Conservation (phyloP, 139 green algal species). For the Coccomyxa sp. region DNA sequence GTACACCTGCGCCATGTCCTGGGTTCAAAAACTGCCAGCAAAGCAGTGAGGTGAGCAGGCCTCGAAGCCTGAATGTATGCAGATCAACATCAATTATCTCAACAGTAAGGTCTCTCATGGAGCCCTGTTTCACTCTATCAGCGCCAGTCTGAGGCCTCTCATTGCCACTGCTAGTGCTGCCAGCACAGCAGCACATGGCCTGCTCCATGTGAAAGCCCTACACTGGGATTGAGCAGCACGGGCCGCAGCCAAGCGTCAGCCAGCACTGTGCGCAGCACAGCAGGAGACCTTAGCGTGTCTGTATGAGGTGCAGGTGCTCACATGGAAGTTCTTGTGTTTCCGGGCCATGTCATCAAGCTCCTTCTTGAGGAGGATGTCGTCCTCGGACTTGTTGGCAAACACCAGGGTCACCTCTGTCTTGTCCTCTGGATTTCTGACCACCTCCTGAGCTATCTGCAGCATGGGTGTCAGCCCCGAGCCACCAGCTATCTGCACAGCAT, state of each 20-base stretch:
- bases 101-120: background rate
- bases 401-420: conserved; percentile 63
- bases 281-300: background rate
- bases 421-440: conserved; percentile 72
- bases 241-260: background rate
- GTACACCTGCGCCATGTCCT: conserved; percentile 40
- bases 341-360: conserved; percentile 38
- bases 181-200: too few relatives aligned
- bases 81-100: background rate
- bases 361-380: conserved; percentile 87
- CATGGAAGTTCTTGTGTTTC: conserved; percentile 1
- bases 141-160: too few relatives aligned
- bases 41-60: background rate
- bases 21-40: background rate
- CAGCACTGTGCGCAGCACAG: background rate
- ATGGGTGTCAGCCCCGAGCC: conserved; percentile 95
- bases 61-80: background rate
- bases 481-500: conserved; percentile 67
- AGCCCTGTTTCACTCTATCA: too few relatives aligned
- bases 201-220: too few relatives aligned
- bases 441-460: conserved; percentile 64
- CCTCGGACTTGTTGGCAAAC: conserved; percentile 51
- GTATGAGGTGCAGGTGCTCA: background rate
- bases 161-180: too few relatives aligned
- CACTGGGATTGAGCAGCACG: background rate